phyloP scores from a whole-genome alignment of 1,139 yeast genomes.

The Kodamaea sp. region DNA sequence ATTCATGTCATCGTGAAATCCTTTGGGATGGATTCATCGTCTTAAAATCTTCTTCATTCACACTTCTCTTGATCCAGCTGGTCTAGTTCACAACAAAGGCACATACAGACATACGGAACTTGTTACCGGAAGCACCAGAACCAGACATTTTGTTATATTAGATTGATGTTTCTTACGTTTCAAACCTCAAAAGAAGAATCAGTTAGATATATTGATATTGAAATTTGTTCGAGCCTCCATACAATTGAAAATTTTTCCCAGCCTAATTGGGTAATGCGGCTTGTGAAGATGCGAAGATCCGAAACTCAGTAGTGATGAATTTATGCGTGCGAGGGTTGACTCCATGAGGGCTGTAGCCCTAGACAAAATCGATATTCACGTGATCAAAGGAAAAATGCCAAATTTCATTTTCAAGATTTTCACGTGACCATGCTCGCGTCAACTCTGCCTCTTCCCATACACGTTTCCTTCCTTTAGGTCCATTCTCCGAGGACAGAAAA shows the following conservation, averaged over 20 bases:
- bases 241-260: conserved; percentile 10
- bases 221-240: conserved; percentile 1
- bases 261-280: conserved; percentile 5
- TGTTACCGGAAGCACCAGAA: conserved; percentile 99
- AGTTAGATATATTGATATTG: not conserved
- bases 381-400: not conserved
- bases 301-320: conserved; percentile 1
- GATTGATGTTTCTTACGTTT: conserved; percentile 10
- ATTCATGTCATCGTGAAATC: no score
- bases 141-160: conserved; percentile 59
- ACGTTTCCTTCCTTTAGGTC: no score
- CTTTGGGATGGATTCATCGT: no score
- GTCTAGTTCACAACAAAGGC: conserved; percentile 30
- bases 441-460: no score
- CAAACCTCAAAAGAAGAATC: conserved; percentile 6
- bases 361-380: not conserved
- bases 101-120: conserved; percentile 96
- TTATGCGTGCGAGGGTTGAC: no score
- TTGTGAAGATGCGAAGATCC: conserved; percentile 1
- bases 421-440: not conserved
- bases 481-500: no score
- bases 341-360: conserved; percentile 9
- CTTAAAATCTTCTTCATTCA: no score
- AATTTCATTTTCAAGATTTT: not conserved
- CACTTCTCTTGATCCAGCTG: not conserved